Base-by-base conservation (phyloP, 495 filamentous ascomycete genomes). In the Penicillium atrosanguineum region DNA sequence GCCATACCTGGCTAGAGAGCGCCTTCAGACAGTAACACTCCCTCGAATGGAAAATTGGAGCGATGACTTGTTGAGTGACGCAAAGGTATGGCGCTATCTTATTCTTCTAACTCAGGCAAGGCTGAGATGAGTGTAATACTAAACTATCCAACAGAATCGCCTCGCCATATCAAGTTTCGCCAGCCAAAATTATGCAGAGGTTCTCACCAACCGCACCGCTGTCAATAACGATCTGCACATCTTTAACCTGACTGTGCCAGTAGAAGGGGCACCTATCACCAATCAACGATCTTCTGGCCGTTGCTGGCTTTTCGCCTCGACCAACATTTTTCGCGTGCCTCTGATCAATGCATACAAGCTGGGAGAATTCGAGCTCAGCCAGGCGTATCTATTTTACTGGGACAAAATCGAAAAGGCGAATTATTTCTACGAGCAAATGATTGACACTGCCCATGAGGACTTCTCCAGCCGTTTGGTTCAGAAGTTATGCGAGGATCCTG, bases 331-430 rank as follows among this genome's bases (percentile, higher is more conserved):
- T 70, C 88, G 90, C 8, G 77, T 95, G 6, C 86, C 88, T 0
- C 71, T 95, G 36, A 94, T 94, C 82, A 84, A 87, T 64, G 83
- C 84, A 57, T 87, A 93, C 65, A 81, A 83, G 44, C 80, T 95
- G 8, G 72, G 80, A n/a, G 71, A 80, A n/a, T 92, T 89, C 64
- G 87, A 96, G 73, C 79, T 96, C 2, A 88, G 84, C 31, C 91
- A 96, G 61, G 82, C 86, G 2, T 96, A 94, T 60, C 80, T 95
- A n/a, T 94, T 91, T 75, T 96, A 89, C 80, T 95, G 87, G 85
- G 90, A 96, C 67, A 96, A 96, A 71, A 80, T 95, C 19, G 91
- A 96, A 70, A 96, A 96, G 67, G 83, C 87, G 7, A 95, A 95
- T 62, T 96, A 79, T 65, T 94, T 94, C 74, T 77, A 94, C 20